Conservation (phyloP, 2,329 filamentous ascomycete genomes). For the Xylaria sp. region DNA sequence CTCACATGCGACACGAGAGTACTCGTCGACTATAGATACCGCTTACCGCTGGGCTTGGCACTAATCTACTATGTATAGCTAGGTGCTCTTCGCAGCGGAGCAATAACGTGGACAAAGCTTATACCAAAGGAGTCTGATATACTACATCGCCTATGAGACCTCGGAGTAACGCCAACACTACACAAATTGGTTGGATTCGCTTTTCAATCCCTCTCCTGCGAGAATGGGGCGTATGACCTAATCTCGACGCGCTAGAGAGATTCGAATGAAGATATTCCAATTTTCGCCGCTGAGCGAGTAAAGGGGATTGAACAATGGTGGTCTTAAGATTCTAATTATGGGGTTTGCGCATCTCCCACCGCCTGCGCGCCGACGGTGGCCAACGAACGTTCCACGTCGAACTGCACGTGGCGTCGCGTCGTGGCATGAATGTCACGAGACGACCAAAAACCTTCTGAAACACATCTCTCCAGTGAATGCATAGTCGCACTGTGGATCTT, state of each 20-base stretch:
- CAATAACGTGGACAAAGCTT: too few species aligned
- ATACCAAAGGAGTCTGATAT: too few species aligned
- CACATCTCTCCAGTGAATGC: neutral
- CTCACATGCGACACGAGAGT: neutral
- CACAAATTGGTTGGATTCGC: neutral
- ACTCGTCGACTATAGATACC: too few species aligned
- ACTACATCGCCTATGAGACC: too few species aligned
- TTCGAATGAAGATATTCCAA: neutral
- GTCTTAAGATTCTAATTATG: conserved; percentile 23
- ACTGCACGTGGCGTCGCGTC: conserved; percentile 13
- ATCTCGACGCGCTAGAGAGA: neutral
- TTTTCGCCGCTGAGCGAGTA: conserved; percentile 16
- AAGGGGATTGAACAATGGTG: neutral
- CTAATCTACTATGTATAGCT: too few species aligned
- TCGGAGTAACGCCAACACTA: too few species aligned
- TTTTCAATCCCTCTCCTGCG: neutral
- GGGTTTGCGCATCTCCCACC: conserved; percentile 4
- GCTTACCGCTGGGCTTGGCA: too few species aligned
- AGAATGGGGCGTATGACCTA: neutral
- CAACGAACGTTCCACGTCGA: neutral
- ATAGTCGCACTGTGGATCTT: neutral
- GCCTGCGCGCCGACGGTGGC: conserved; percentile 1
- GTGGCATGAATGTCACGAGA: neutral
- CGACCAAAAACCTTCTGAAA: neutral
- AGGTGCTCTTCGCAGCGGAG: too few species aligned